Evolutionary conservation across 768 basidiomycete genomes (phyloP).

Genomic region (Lanmaoa rubissima): DNA sequence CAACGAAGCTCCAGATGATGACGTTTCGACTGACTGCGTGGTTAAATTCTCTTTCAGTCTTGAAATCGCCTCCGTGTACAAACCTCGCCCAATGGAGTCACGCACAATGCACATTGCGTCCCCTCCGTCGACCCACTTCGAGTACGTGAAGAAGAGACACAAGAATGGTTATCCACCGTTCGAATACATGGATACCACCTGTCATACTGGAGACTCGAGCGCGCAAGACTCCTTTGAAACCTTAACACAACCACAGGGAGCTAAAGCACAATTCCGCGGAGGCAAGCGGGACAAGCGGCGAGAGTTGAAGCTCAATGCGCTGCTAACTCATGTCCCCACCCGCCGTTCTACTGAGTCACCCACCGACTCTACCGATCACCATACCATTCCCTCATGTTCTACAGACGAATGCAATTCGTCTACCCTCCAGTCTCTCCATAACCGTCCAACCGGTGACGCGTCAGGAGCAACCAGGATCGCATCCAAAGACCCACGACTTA

Average conservation of each 20-base stretch:
- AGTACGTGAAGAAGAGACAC: conserved; percentile 21
- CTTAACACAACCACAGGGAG: conserved; percentile 11
- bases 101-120: conserved; percentile 34
- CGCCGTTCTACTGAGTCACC: background rate
- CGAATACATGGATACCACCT: background rate
- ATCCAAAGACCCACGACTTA: conserved; percentile 49
- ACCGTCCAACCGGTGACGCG: conserved; percentile 7
- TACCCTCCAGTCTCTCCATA: conserved; percentile 35
- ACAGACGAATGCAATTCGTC: conserved; percentile 11
- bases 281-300: conserved; percentile 50
- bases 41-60: conserved; percentile 48
- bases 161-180: conserved; percentile 26
- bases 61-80: conserved; percentile 70
- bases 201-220: background rate
- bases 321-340: conserved; percentile 20
- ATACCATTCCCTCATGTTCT: background rate
- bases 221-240: background rate
- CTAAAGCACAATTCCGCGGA: conserved; percentile 40
- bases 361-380: background rate
- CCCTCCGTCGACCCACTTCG: conserved; percentile 10
- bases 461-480: background rate
- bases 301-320: conserved; percentile 40
- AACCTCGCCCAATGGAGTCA: conserved; percentile 64
- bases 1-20: conserved; percentile 19
- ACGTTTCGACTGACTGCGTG: background rate